Conservation (phyloP, 1,284 basidiomycete genomes). For the Rhodotorula sp. region DNA sequence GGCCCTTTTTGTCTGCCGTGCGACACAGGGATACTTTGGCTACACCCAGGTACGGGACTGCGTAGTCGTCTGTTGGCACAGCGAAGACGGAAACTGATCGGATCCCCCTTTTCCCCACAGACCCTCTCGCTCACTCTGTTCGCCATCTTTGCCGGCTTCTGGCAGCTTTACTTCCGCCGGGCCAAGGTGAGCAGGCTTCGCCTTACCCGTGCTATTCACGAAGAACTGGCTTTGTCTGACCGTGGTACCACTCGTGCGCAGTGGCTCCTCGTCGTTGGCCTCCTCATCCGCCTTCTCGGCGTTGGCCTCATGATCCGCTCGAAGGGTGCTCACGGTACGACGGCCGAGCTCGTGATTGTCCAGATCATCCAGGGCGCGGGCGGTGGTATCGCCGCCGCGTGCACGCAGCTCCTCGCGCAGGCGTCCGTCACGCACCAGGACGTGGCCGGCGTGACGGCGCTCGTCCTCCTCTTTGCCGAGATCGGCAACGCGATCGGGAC, state of each 20-base stretch:
- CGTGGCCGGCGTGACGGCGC: conserved; percentile 75
- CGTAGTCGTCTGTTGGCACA: background rate
- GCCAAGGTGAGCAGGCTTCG: conserved; percentile 15
- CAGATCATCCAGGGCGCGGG: conserved; percentile 73
- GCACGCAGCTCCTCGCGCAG: conserved; percentile 72
- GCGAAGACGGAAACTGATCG: background rate
- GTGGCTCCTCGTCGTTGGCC: conserved; percentile 64
- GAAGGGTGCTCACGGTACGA: conserved; percentile 40
- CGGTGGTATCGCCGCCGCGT: conserved; percentile 70
- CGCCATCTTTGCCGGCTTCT: conserved; percentile 61
- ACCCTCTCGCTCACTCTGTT: conserved; percentile 59
- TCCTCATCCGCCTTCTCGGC: conserved; percentile 54
- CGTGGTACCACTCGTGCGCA: background rate
- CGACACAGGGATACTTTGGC: conserved; percentile 21
- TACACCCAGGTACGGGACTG: conserved; percentile 46
- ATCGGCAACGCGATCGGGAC: conserved; percentile 69
- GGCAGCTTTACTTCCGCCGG: conserved; percentile 59
- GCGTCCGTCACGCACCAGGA: conserved; percentile 54
- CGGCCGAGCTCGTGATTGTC: conserved; percentile 51
- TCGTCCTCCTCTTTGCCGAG: conserved; percentile 74
- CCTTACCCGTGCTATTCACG: background rate
- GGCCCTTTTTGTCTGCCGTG: too few species aligned
- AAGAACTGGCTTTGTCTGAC: conserved; percentile 54
- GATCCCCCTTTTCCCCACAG: background rate
- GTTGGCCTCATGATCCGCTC: conserved; percentile 58